Conservation (phyloP, 805 yeast species). For the Metschnikowia shivogae region DNA sequence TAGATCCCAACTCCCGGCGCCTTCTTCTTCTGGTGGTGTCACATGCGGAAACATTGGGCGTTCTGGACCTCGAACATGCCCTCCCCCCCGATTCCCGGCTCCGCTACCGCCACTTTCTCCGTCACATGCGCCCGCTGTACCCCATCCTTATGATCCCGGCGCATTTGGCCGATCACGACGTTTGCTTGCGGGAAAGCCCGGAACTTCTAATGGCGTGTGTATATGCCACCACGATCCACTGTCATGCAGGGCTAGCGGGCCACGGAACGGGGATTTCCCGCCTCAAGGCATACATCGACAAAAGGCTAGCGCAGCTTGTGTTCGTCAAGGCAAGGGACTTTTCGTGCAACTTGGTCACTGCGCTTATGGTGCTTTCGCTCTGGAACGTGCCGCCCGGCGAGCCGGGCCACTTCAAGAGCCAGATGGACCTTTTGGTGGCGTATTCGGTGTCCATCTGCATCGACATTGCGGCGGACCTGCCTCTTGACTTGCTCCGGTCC, state of each 20-base stretch:
- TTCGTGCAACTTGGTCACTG: slow-evolving; percentile 37
- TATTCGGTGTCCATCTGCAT: slow-evolving; percentile 44
- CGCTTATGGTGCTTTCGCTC: slow-evolving; percentile 42
- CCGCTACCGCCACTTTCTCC: slow-evolving; percentile 33
- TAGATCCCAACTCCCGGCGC: no score
- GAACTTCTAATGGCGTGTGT: slow-evolving; percentile 40
- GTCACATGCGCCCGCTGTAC: slow-evolving; percentile 42
- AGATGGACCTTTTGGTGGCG: slow-evolving; percentile 45
- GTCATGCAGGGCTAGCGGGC: slow-evolving; percentile 18
- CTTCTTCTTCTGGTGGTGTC: neutral
- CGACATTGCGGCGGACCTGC: slow-evolving; percentile 35
- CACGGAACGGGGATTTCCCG: slow-evolving; percentile 39
- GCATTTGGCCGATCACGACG: slow-evolving; percentile 33
- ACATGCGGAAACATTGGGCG: neutral
- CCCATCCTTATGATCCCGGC: slow-evolving; percentile 45
- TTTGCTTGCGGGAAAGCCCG: slow-evolving; percentile 40
- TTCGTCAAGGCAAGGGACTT: slow-evolving; percentile 42
- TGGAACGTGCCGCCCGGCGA: slow-evolving; percentile 54
- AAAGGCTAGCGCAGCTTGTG: slow-evolving; percentile 41
- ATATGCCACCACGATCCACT: slow-evolving; percentile 46
- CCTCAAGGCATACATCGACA: slow-evolving; percentile 42
- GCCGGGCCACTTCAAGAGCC: slow-evolving; percentile 52
- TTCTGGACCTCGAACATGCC: neutral
- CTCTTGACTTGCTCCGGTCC: slow-evolving; percentile 34
- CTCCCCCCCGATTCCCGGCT: slow-evolving; percentile 27